phyloP scores from a whole-genome alignment of 2,329 filamentous ascomycete species.

The Tolypocladium amazonense region DNA sequence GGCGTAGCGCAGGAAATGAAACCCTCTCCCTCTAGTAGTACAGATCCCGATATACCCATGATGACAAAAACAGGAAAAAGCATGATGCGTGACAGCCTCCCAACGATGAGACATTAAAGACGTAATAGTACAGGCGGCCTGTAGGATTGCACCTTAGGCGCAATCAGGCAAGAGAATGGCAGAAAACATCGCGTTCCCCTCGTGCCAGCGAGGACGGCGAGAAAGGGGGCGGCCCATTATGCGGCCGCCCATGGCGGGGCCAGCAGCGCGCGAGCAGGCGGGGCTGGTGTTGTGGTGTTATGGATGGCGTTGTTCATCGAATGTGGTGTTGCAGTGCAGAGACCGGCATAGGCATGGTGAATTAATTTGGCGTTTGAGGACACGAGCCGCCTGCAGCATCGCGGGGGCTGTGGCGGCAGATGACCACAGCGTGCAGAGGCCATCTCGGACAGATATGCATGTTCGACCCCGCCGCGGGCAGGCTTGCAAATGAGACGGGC shows the following conservation, averaged over 20 bases:
- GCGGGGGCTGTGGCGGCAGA: constrained; percentile 5
- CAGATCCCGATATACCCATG: constrained; percentile 12
- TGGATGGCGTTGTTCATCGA: not conserved
- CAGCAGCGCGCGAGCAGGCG: not conserved
- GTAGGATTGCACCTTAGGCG: not conserved
- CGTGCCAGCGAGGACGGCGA: constrained; percentile 12
- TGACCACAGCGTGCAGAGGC: constrained; percentile 5
- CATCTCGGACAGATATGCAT: constrained; percentile 5
- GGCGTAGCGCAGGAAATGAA: constrained; percentile 11
- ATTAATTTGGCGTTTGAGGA: constrained; percentile 4
- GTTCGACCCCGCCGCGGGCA: constrained; percentile 6
- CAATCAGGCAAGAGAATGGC: not conserved
- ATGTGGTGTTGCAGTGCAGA: not conserved
- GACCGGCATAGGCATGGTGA: constrained; percentile 6
- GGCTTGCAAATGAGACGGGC: constrained; percentile 2
- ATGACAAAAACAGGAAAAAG: not conserved
- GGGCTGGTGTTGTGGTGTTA: not conserved
- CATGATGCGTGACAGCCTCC: not conserved
- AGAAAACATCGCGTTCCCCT: constrained; percentile 3
- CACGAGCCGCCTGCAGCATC: constrained; percentile 2
- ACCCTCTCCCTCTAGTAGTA: constrained; percentile 14
- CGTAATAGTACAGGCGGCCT: not conserved
- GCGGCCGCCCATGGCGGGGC: constrained; percentile 2
- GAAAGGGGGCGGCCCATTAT: constrained; percentile 5
- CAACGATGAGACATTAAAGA: constrained; percentile 1